These are phyloP conservation scores for Anthracocystis walkeri DNA, from an alignment of 1,284 basidiomycete species.

Conservation along the genomic window DNA sequence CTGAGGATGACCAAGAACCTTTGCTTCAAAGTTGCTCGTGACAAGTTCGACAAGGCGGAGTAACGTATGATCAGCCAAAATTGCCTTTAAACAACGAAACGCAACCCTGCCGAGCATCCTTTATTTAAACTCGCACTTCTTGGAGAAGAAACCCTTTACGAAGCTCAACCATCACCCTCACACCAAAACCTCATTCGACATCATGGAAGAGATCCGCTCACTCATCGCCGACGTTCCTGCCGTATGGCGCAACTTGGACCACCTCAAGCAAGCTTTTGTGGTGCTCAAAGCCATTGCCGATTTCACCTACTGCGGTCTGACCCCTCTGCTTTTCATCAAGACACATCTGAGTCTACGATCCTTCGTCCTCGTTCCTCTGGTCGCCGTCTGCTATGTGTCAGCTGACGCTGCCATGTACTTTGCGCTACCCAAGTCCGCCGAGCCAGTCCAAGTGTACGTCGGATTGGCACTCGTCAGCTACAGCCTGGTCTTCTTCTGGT, in stretches of 20 bases:
- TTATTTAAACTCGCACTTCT: no score
- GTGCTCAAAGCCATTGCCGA: constrained; percentile 39
- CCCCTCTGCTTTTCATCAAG: constrained; percentile 39
- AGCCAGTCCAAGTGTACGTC: constrained; percentile 23
- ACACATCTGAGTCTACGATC: constrained; percentile 25
- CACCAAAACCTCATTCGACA: background rate
- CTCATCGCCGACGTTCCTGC: constrained; percentile 22
- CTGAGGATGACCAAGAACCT: no score
- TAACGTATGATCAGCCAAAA: no score
- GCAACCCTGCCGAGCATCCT: no score
- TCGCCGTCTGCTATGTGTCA: constrained; percentile 10
- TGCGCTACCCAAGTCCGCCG: constrained; percentile 37
- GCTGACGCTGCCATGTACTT: constrained; percentile 40
- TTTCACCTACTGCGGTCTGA: constrained; percentile 22
- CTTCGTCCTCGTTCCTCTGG: constrained; percentile 11
- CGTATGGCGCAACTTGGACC: constrained; percentile 33
- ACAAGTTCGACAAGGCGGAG: no score
- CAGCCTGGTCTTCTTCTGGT: constrained; percentile 41
- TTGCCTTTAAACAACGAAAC: no score
- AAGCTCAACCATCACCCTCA: background rate
- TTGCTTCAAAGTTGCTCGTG: no score
- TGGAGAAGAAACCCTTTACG: no score
- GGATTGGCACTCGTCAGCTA: constrained; percentile 27
- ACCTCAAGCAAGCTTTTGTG: constrained; percentile 24
- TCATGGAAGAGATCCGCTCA: constrained; percentile 24